A percentile compares a stretch with the other conserved stretches of the same genome.
These are phyloP conservation scores for Tylopilus rubrobrunneus DNA, from an alignment of 768 basidiomycete genomes.

Conservation along the genomic window DNA sequence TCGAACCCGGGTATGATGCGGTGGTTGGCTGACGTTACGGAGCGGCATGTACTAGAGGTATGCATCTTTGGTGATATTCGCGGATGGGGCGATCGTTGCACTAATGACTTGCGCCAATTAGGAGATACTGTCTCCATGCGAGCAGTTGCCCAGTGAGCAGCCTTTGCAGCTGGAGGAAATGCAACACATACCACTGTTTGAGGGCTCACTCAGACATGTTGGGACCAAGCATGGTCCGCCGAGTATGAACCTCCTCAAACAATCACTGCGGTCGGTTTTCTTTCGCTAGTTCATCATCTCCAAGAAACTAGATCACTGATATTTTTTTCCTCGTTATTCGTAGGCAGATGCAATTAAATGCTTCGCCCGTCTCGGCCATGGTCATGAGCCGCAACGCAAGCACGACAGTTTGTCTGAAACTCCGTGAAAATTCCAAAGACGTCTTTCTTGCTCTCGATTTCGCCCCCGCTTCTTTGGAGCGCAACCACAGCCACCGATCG, in stretches of 20 bases:
- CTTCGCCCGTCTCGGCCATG: slow-evolving; percentile 28
- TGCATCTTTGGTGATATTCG: neutral
- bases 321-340: neutral
- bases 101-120: slow-evolving; percentile 21
- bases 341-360: slow-evolving; percentile 25
- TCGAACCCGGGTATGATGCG: neutral
- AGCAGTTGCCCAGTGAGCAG: slow-evolving; percentile 40
- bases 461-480: slow-evolving; percentile 40
- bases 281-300: neutral
- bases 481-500: slow-evolving; percentile 27
- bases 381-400: slow-evolving; percentile 62
- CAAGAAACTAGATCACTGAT: neutral
- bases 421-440: slow-evolving; percentile 23
- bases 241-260: slow-evolving; percentile 33
- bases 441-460: slow-evolving; percentile 63
- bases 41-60: slow-evolving; percentile 20
- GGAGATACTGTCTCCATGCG: slow-evolving; percentile 52
- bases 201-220: slow-evolving; percentile 32
- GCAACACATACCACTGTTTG: slow-evolving; percentile 44
- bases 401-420: slow-evolving; percentile 48
- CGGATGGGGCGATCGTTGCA: neutral
- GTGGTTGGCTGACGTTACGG: slow-evolving; percentile 13
- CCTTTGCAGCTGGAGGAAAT: slow-evolving; percentile 53
- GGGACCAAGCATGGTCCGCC: slow-evolving; percentile 36
- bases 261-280: slow-evolving; percentile 20